These are phyloP conservation scores for Venustampulla echinocandica DNA, from an alignment of 495 filamentous ascomycete species.

Conservation along the genomic window DNA sequence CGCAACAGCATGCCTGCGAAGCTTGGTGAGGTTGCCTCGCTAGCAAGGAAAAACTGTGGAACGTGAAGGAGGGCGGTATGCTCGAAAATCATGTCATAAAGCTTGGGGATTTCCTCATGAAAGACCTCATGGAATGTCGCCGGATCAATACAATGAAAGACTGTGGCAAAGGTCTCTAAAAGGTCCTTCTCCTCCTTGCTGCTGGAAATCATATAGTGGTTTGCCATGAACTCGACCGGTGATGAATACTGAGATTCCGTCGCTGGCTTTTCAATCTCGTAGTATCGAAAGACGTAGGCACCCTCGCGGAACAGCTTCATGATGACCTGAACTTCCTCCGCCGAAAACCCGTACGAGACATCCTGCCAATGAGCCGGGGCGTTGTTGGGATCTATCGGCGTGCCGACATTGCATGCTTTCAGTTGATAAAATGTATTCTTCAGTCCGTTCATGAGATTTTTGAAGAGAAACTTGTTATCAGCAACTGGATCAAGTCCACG, in stretches of 20 bases:
- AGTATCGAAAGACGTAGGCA: conserved; percentile 91
- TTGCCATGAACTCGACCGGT: conserved; percentile 80
- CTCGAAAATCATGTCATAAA: conserved; percentile 97
- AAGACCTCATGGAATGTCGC: conserved; percentile 99
- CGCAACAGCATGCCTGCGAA: conserved; percentile 97
- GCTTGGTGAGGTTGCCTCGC: conserved; percentile 92
- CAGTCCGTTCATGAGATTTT: conserved; percentile 92
- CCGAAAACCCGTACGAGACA: conserved; percentile 92
- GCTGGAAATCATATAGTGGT: conserved; percentile 84
- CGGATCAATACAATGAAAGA: conserved; percentile 97
- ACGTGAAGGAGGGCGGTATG: conserved; percentile 90
- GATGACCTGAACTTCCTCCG: conserved; percentile 93
- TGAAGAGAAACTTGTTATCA: conserved; percentile 97
- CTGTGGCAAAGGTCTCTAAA: conserved; percentile 93
- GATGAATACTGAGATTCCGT: conserved; percentile 67
- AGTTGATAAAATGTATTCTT: conserved; percentile 97
- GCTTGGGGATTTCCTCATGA: conserved; percentile 87
- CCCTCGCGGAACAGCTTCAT: conserved; percentile 97
- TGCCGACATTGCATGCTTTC: conserved; percentile 68
- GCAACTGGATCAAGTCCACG: conserved; percentile 85
- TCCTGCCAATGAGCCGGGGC: conserved; percentile 90
- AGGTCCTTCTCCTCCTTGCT: conserved; percentile 96
- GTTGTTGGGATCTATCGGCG: conserved; percentile 64
- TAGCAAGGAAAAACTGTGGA: conserved; percentile 95
- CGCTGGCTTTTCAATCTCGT: conserved; percentile 74